phyloP scores from a whole-genome alignment of 768 basidiomycete species.

The Ramaria sp. region DNA sequence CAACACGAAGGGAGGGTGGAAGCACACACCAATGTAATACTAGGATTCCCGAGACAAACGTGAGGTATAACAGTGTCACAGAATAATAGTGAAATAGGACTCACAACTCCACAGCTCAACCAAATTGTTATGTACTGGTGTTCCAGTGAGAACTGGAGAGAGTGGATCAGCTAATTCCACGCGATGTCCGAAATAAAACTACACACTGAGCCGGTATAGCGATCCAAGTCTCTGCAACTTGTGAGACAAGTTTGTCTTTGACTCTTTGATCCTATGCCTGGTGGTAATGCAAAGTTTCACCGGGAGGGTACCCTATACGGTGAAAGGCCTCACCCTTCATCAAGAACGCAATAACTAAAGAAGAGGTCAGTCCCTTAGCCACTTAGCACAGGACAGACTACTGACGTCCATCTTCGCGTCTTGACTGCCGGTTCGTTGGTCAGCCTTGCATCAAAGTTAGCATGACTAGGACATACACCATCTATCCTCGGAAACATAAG shows the following conservation, averaged over 20 bases:
- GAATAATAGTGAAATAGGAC: background rate
- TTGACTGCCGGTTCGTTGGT: slow-evolving; percentile 26
- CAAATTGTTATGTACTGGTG: slow-evolving; percentile 61
- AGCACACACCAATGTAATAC: slow-evolving; percentile 31
- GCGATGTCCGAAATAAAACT: background rate
- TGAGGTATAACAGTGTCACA: background rate
- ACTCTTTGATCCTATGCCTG: slow-evolving; percentile 61
- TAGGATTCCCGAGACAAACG: background rate
- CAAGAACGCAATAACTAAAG: slow-evolving; percentile 37
- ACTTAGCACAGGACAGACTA: background rate
- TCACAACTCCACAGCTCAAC: slow-evolving; percentile 39
- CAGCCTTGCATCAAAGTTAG: background rate
- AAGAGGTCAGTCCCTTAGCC: background rate
- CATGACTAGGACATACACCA: slow-evolving; percentile 26
- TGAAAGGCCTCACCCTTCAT: slow-evolving; percentile 33
- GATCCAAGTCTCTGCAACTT: slow-evolving; percentile 48
- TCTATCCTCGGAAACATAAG: slow-evolving; percentile 41
- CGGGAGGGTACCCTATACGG: background rate
- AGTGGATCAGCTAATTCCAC: background rate
- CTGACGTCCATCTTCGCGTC: slow-evolving; percentile 38
- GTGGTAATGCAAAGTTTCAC: slow-evolving; percentile 21
- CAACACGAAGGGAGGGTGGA: background rate
- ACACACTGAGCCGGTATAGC: slow-evolving; percentile 43
- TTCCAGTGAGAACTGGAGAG: slow-evolving; percentile 52
- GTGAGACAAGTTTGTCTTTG: slow-evolving; percentile 40